These are phyloP conservation scores for Cucumis melo DNA, from an alignment of 306 rosid genomes.

Conservation along the genomic window DNA sequence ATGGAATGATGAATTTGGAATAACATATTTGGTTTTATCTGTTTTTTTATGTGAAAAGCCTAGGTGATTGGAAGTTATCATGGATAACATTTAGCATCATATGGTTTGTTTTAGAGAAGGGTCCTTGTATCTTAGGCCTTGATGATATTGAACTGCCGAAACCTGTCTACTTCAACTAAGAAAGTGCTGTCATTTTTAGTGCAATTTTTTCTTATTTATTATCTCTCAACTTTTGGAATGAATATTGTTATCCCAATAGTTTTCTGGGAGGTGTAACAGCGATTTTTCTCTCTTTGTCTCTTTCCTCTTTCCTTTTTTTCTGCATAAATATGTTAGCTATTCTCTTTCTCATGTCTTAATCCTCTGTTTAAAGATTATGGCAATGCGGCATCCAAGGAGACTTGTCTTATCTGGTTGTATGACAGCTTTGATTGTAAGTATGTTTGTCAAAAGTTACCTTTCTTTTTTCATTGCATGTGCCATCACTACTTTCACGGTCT, in stretches of 20 bases:
- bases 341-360: slow-evolving; percentile 12
- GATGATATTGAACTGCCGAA: background rate
- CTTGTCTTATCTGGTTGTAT: slow-evolving; percentile 82
- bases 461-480: background rate
- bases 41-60: background rate
- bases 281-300: background rate
- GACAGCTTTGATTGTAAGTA: slow-evolving; percentile 66
- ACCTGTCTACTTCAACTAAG: background rate
- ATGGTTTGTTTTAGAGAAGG: background rate
- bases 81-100: background rate
- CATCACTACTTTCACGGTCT: background rate
- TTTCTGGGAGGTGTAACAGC: background rate
- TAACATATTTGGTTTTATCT: background rate
- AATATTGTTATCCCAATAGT: background rate
- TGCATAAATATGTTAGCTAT: background rate
- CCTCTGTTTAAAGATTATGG: slow-evolving; percentile 55
- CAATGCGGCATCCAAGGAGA: slow-evolving; percentile 90
- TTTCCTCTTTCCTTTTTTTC: background rate
- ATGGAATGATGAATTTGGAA: background rate
- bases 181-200: background rate
- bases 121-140: background rate
- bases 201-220: background rate
- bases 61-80: background rate
- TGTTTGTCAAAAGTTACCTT: background rate
- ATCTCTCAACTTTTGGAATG: background rate